phyloP scores from a whole-genome alignment of 176 grass and related monocot genomes.

The Coix lacrymajobi region DNA sequence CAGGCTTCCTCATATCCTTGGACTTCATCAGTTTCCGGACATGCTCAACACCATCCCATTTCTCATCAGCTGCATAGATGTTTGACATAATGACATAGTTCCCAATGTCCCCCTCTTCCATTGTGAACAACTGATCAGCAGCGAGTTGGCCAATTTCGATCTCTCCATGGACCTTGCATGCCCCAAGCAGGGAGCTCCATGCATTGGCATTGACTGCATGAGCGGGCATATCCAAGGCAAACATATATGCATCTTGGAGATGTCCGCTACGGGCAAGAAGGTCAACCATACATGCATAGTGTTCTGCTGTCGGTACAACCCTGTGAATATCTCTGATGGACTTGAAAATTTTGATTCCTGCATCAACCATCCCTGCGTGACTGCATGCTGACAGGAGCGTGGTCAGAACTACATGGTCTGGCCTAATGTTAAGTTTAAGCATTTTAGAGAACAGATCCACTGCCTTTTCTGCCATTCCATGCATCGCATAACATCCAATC shows the following conservation, averaged over 20 bases:
- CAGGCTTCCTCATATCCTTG: slow-evolving; percentile 67
- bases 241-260: slow-evolving; percentile 56
- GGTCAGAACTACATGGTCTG: slow-evolving; percentile 69
- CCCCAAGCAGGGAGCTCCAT: slow-evolving; percentile 56
- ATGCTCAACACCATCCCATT: slow-evolving; percentile 62
- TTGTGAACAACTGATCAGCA: slow-evolving; percentile 43
- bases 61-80: slow-evolving; percentile 63
- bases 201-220: slow-evolving; percentile 43
- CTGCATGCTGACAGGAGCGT: slow-evolving; percentile 69
- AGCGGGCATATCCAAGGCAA: slow-evolving; percentile 47
- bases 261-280: slow-evolving; percentile 49
- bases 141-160: slow-evolving; percentile 42
- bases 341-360: slow-evolving; percentile 57
- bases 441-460: slow-evolving; percentile 54
- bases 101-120: slow-evolving; percentile 41
- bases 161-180: slow-evolving; percentile 57
- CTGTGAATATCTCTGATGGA: slow-evolving; percentile 43
- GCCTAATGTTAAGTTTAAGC: slow-evolving; percentile 51
- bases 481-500: slow-evolving; percentile 73
- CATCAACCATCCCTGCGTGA: slow-evolving; percentile 58
- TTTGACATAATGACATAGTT: slow-evolving; percentile 73
- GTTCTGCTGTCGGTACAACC: slow-evolving; percentile 45
- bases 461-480: slow-evolving; percentile 64
- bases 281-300: slow-evolving; percentile 73
- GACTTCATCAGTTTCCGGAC: slow-evolving; percentile 63